These are phyloP conservation scores for Plasmodium falciparum DNA, from an alignment of 169 alveolate genomes.

Conservation along the genomic window DNA sequence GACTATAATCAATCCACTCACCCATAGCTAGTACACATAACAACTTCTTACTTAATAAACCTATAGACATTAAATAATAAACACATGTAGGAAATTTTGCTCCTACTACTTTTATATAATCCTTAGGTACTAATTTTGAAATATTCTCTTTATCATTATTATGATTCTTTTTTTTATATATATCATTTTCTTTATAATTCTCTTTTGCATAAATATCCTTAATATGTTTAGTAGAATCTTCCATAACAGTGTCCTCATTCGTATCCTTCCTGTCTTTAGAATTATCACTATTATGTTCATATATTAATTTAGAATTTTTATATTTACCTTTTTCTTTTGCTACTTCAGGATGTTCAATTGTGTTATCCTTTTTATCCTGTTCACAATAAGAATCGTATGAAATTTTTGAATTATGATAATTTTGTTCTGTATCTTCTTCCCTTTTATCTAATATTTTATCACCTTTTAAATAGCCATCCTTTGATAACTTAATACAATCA, in stretches of 20 bases:
- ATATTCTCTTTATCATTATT: slow-evolving; percentile 24
- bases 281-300: neutral
- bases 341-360: too few relatives aligned
- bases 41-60: slow-evolving; percentile 80
- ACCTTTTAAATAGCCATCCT: too few relatives aligned
- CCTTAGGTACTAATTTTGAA: slow-evolving; percentile 63
- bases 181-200: slow-evolving; percentile 23
- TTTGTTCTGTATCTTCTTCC: too few relatives aligned
- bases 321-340: neutral
- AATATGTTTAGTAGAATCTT: neutral
- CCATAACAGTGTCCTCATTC: neutral
- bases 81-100: slow-evolving; percentile 80
- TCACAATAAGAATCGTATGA: too few relatives aligned
- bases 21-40: slow-evolving; percentile 83
- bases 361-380: too few relatives aligned
- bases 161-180: slow-evolving; percentile 34
- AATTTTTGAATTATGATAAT: too few relatives aligned
- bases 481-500: neutral
- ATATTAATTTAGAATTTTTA: neutral
- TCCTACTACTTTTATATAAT: slow-evolving; percentile 84
- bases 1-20: slow-evolving; percentile 85
- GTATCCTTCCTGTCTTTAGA: neutral
- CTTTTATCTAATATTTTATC: too few relatives aligned
- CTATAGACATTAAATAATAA: slow-evolving; percentile 81
- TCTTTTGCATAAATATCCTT: neutral